Percentiles rank a stretch among this genome's conserved stretches.
Evolutionary conservation across 805 yeast genomes (phyloP).

Genomic region (Suhomyces canberraensis): DNA sequence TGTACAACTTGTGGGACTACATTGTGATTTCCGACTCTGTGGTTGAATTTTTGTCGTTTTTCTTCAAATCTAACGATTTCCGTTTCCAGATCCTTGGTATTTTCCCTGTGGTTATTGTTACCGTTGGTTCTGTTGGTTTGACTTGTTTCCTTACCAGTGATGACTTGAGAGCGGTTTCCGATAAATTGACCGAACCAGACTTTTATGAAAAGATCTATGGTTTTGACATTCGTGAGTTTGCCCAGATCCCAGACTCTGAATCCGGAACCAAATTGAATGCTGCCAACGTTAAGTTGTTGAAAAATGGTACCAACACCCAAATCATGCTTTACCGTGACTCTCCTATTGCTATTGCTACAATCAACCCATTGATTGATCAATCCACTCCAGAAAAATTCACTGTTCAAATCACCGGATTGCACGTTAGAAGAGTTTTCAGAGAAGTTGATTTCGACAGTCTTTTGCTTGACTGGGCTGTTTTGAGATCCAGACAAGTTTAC

Average conservation of each 20-base stretch:
- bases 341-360: conserved; percentile 63
- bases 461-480: conserved; percentile 57
- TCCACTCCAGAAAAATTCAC: conserved; percentile 39
- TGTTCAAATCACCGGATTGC: conserved; percentile 54
- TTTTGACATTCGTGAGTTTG: conserved; percentile 47
- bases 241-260: conserved; percentile 25
- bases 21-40: conserved; percentile 28
- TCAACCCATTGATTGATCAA: conserved; percentile 38
- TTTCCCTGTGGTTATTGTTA: conserved; percentile 38
- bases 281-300: conserved; percentile 24
- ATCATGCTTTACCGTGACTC: conserved; percentile 62
- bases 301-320: conserved; percentile 47
- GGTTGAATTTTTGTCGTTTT: conserved; percentile 25
- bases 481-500: conserved; percentile 43
- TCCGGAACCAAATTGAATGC: conserved; percentile 7
- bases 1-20: conserved; percentile 27
- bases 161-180: conserved; percentile 40
- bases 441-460: conserved; percentile 63
- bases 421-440: conserved; percentile 65
- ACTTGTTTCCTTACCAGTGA: conserved; percentile 43
- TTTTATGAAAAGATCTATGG: conserved; percentile 44
- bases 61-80: conserved; percentile 21
- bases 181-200: conserved; percentile 20
- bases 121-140: conserved; percentile 37
- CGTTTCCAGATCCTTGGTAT: conserved; percentile 25